Percentiles rank a stretch among this genome's conserved stretches.
phyloP scores from a whole-genome alignment of 2,329 filamentous ascomycete genomes.

The Colletotrichum godetiae region DNA sequence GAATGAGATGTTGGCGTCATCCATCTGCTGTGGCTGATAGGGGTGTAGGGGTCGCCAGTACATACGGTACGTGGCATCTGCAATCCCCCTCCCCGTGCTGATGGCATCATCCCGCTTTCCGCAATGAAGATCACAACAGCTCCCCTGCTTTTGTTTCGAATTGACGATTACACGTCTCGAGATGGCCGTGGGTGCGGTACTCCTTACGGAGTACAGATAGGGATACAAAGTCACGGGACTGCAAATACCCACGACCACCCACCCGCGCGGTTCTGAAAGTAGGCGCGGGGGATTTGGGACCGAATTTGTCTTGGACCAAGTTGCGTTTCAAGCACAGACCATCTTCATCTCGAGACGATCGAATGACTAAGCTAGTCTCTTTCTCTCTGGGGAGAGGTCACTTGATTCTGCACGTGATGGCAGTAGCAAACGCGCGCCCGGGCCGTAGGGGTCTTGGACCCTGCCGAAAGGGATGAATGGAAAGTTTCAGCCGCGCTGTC shows the following conservation, averaged over 20 bases:
- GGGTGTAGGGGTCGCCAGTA: not conserved
- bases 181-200: too few relatives aligned
- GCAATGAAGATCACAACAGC: not conserved
- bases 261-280: not conserved
- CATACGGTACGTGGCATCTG: not conserved
- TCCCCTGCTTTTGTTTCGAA: conserved; percentile 15
- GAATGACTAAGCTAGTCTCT: not conserved
- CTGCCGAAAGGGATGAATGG: conserved; percentile 25
- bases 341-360: not conserved
- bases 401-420: not conserved
- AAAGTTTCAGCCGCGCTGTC: conserved; percentile 26
- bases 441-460: conserved; percentile 4
- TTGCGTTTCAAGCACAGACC: conserved; percentile 23
- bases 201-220: too few relatives aligned
- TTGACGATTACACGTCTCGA: not conserved
- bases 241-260: not conserved
- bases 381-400: not conserved
- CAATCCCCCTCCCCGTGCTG: not conserved
- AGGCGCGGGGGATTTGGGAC: not conserved
- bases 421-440: not conserved
- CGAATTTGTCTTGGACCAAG: not conserved
- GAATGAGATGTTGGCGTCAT: conserved; percentile 7
- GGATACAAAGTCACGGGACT: too few relatives aligned
- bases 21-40: not conserved
- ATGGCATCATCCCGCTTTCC: not conserved